These are phyloP conservation scores for Pleurotus eryngii DNA, from an alignment of 768 basidiomycete species.

Conservation along the genomic window DNA sequence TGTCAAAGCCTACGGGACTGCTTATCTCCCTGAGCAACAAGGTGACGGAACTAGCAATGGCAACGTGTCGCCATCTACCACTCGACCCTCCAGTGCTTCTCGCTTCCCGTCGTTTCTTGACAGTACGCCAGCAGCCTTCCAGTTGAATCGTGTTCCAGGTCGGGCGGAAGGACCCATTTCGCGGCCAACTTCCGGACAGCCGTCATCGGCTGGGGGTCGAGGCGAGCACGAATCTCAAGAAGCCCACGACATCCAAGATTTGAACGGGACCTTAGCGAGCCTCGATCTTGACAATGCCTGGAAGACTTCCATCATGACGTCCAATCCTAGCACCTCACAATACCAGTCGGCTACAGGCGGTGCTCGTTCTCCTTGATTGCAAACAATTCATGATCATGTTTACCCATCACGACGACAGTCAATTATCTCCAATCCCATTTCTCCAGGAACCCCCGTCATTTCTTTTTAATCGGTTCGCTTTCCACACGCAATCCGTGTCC, in stretches of 20 bases:
- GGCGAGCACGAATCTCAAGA: conserved; percentile 28
- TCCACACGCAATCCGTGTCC: not conserved
- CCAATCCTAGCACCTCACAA: not conserved
- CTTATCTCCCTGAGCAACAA: conserved; percentile 42
- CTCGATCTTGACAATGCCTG: conserved; percentile 53
- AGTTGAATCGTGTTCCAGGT: conserved; percentile 36
- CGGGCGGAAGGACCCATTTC: conserved; percentile 49
- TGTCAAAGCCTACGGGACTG: conserved; percentile 48
- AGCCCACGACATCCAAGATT: conserved; percentile 57
- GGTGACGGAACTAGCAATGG: conserved; percentile 15
- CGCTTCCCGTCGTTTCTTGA: conserved; percentile 48
- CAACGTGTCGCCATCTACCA: conserved; percentile 41
- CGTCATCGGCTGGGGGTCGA: conserved; percentile 15
- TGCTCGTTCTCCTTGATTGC: not conserved
- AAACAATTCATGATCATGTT: too few relatives aligned
- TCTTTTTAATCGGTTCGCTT: not conserved
- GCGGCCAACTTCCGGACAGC: conserved; percentile 50
- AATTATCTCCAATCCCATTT: not conserved
- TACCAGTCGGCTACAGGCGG: not conserved
- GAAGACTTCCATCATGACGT: conserved; percentile 4
- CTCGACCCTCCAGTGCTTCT: conserved; percentile 41
- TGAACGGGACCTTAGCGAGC: conserved; percentile 76
- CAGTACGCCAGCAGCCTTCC: conserved; percentile 31
- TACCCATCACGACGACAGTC: too few relatives aligned
- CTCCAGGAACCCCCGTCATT: not conserved